phyloP scores from a whole-genome alignment of 495 filamentous ascomycete species.

The Podospora fimiseda region DNA sequence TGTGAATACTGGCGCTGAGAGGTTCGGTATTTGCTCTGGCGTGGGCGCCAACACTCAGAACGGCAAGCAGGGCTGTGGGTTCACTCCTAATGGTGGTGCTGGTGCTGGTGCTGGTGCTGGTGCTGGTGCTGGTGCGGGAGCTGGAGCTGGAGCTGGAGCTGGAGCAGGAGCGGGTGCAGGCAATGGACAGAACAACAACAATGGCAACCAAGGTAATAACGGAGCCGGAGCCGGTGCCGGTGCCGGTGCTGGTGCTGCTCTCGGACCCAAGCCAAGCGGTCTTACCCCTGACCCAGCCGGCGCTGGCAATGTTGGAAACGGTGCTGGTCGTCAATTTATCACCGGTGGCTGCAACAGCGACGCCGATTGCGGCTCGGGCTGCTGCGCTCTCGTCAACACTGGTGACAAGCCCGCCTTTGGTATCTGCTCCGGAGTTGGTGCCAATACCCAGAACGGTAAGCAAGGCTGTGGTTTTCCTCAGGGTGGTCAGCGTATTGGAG shows the following conservation, averaged over 20 bases:
- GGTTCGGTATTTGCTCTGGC: slow-evolving; percentile 35
- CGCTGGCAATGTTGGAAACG: slow-evolving; percentile 21
- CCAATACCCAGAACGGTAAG: slow-evolving; percentile 40
- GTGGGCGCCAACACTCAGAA: slow-evolving; percentile 33
- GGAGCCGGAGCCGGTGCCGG: background rate
- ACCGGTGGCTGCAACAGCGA: slow-evolving; percentile 20
- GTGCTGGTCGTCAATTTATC: slow-evolving; percentile 22
- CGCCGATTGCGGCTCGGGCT: slow-evolving; percentile 23
- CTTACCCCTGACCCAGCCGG: slow-evolving; percentile 21
- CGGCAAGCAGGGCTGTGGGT: slow-evolving; percentile 45
- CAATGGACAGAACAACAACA: background rate
- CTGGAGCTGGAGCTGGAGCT: background rate
- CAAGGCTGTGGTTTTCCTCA: slow-evolving; percentile 41
- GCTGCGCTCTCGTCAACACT: slow-evolving; percentile 23
- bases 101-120: background rate
- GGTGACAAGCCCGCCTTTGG: slow-evolving; percentile 22
- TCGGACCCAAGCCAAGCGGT: slow-evolving; percentile 10
- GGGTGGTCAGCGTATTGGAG: slow-evolving; percentile 6
- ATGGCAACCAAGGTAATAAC: background rate
- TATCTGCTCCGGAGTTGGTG: slow-evolving; percentile 35
- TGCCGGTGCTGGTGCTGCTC: background rate
- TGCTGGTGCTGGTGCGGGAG: slow-evolving; percentile 2
- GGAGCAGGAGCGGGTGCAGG: background rate
- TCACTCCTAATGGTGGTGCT: slow-evolving; percentile 17
- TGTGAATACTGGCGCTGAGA: slow-evolving; percentile 20